Conservation (phyloP, 805 yeast species). For the Metschnikowia gelsemii region DNA sequence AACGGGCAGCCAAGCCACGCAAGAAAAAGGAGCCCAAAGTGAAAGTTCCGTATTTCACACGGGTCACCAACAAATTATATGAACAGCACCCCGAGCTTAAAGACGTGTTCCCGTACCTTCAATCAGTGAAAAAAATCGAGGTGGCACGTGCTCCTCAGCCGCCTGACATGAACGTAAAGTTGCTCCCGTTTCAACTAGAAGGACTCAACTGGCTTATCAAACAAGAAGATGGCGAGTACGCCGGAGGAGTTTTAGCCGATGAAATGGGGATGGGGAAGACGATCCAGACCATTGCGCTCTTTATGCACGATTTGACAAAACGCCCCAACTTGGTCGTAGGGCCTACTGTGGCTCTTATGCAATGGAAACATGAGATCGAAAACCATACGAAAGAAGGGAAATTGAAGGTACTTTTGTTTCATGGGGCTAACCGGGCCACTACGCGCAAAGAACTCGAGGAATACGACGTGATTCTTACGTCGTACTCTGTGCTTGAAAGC, state of each 20-base stretch:
- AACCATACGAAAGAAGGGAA: conserved; percentile 69
- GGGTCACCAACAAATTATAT: conserved; percentile 66
- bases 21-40: conserved; percentile 48
- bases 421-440: conserved; percentile 78
- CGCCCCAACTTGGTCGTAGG: conserved; percentile 88
- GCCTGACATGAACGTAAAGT: conserved; percentile 62
- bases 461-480: conserved; percentile 82
- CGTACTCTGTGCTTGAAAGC: conserved; percentile 89
- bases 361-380: conserved; percentile 93
- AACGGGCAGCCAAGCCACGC: conserved; percentile 20
- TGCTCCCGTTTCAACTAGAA: conserved; percentile 90
- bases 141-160: conserved; percentile 74
- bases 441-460: conserved; percentile 54
- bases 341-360: conserved; percentile 98
- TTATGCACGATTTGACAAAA: conserved; percentile 65
- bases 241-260: conserved; percentile 94
- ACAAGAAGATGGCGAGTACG: conserved; percentile 76
- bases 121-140: conserved; percentile 42
- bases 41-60: conserved; percentile 64
- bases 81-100: conserved; percentile 77
- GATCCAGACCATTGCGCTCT: conserved; percentile 87
- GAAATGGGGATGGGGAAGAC: conserved; percentile 99
- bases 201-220: conserved; percentile 85
- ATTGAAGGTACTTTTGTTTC: conserved; percentile 69
- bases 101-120: conserved; percentile 67